These are phyloP conservation scores for Epichloe coenophiala DNA, from an alignment of 2,329 filamentous ascomycete genomes.

Conservation along the genomic window DNA sequence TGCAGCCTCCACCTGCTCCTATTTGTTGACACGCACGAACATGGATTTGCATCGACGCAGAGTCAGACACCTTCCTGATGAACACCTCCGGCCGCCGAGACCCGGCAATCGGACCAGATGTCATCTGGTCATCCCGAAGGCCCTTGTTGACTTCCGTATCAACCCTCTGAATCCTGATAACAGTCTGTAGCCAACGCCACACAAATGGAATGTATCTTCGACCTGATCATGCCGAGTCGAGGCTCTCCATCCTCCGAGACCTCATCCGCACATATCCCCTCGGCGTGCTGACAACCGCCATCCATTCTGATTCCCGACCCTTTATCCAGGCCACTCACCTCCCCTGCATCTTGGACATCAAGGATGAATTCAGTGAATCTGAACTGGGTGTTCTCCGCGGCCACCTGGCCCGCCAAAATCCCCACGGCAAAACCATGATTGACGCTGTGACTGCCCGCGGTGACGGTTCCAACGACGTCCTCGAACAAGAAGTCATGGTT, in stretches of 20 bases:
- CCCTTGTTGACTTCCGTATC: no score
- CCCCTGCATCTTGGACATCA: slow-evolving; percentile 39
- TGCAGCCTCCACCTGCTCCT: no score
- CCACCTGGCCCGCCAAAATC: slow-evolving; percentile 50
- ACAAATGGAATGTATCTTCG: slow-evolving; percentile 41
- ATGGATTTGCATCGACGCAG: no score
- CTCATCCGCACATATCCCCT: slow-evolving; percentile 48
- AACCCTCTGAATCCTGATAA: neutral
- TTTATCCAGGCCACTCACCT: slow-evolving; percentile 47
- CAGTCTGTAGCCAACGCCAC: no score
- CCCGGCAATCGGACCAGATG: neutral
- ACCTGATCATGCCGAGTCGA: slow-evolving; percentile 35
- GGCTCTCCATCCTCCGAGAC: slow-evolving; percentile 33
- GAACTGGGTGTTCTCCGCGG: slow-evolving; percentile 37
- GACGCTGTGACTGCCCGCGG: slow-evolving; percentile 20
- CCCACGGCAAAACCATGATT: slow-evolving; percentile 48
- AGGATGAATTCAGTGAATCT: slow-evolving; percentile 25
- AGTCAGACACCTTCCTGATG: no score
- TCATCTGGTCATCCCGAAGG: neutral
- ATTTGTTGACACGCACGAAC: no score
- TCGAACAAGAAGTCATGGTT: slow-evolving; percentile 44
- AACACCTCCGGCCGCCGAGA: neutral
- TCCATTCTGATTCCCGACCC: slow-evolving; percentile 33
- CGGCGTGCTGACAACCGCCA: slow-evolving; percentile 49
- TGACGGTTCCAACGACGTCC: slow-evolving; percentile 10